phyloP scores from a whole-genome alignment of 108 stramenopile genomes.

The Halocafeteria seosinensis region DNA sequence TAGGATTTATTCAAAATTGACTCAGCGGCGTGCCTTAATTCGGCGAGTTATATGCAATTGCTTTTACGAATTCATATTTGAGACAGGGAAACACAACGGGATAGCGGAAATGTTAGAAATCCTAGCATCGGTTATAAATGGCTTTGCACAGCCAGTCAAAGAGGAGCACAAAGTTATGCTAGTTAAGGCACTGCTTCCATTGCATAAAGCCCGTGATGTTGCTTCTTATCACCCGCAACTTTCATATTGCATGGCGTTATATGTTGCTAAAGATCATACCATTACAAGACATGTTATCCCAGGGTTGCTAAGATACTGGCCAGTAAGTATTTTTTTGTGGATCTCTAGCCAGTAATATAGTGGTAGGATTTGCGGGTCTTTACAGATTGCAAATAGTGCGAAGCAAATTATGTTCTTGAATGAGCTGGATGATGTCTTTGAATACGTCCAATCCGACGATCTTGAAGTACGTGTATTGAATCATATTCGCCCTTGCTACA shows the following conservation, averaged over 20 bases:
- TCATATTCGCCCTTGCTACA: background rate
- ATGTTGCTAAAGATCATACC: constrained; percentile 23
- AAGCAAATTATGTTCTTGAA: constrained; percentile 21
- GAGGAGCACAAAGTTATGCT: constrained; percentile 20
- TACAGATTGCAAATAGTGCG: background rate
- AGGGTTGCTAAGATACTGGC: constrained; percentile 18
- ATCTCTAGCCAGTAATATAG: too few species aligned
- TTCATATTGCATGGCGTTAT: constrained; percentile 16
- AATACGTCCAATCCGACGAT: constrained; percentile 14
- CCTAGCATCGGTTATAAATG: constrained; percentile 27
- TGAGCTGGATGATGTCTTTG: constrained; percentile 27
- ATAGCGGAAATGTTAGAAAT: constrained; percentile 24
- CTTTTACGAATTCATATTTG: constrained; percentile 20
- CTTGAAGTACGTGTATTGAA: constrained; percentile 5
- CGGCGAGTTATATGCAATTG: constrained; percentile 11
- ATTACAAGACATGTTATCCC: constrained; percentile 3
- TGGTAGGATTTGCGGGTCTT: too few species aligned
- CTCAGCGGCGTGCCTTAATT: constrained; percentile 14
- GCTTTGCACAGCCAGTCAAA: constrained; percentile 24
- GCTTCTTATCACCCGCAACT: constrained; percentile 17
- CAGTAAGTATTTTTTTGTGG: too few species aligned
- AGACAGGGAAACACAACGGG: constrained; percentile 16
- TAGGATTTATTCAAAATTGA: constrained; percentile 21
- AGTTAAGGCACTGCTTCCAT: constrained; percentile 12
- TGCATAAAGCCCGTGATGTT: constrained; percentile 14